Base-by-base conservation (phyloP, 2,329 filamentous ascomycete genomes). In the Emydomyces testavorans region DNA sequence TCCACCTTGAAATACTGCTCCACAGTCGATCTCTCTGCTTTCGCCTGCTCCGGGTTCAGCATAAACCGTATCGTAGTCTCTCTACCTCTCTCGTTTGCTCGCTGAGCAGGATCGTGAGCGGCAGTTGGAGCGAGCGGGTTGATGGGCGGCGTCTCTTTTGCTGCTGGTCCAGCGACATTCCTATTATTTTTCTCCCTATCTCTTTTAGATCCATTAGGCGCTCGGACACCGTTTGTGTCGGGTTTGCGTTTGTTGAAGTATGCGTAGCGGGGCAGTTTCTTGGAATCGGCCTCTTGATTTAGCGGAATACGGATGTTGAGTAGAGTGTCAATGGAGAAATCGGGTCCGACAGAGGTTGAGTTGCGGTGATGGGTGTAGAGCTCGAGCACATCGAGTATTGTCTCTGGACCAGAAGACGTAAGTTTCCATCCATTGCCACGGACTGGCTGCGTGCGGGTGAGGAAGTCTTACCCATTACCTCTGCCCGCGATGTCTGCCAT, bases 31-130 rank as follows among this genome's bases (percentile, higher is more conserved):
- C 79, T 77, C 66, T 98, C 92, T 13, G 74, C 72, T 39, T 76
- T 75, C 1, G 88, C 88, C 42, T 82, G 77, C 47, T 83, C 81
- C 0, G 82, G 78, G 54, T 94, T 85, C 41, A 96, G 81, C 65
- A 95, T 86, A 63, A 94, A 96, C 5, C 92, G 78, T 54, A 93
- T 79, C 0, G 90, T 94, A 5, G 84, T 84, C 18, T 86, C 82
- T 26, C 71, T 67, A 5, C 73, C 70, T 10, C 67, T 62, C 50
- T 73, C 69, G 10, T 58, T 69, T 28, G 58, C 62, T 52, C 57
- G 65, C 53, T 58, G 66, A 40, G 57, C 75, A 64, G 66, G 68
- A 53, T 62, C 66, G 46, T 60, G 71, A 56, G 65, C 71, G 53
- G 58, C 67, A 51, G 63, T 68, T 50, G 64, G 73, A 42, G 69